These are phyloP conservation scores for Polygonum maritimum DNA, from an alignment of 148 eudicot species.

Conservation along the genomic window DNA sequence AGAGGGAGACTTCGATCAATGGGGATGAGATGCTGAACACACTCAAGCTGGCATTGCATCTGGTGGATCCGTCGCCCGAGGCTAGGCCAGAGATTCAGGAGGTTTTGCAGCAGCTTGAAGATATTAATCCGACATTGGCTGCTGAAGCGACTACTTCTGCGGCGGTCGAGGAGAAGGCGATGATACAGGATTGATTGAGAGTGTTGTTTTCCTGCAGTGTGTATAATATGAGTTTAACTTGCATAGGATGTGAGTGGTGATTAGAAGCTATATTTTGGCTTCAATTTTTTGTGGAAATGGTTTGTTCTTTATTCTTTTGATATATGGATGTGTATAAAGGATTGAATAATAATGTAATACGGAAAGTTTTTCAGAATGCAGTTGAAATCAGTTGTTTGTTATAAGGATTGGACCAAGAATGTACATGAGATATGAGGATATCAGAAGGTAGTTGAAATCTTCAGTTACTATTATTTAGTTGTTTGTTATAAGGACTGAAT, in stretches of 20 bases:
- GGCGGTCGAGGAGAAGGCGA: constrained; percentile 8
- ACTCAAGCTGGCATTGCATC: constrained; percentile 70
- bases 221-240: background rate
- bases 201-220: background rate
- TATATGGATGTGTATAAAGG: background rate
- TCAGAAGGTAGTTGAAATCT: too few species aligned
- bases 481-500: too few species aligned
- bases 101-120: constrained; percentile 65
- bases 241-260: too few species aligned
- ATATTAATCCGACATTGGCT: constrained; percentile 43
- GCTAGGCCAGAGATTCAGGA: constrained; percentile 70
- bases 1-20: constrained; percentile 54
- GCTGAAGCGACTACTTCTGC: background rate
- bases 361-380: too few species aligned
- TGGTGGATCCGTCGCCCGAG: constrained; percentile 71
- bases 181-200: constrained; percentile 1
- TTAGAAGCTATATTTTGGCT: too few species aligned
- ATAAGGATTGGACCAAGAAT: too few species aligned
- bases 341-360: background rate
- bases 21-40: constrained; percentile 86
- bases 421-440: too few species aligned
- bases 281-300: too few species aligned
- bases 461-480: too few species aligned
- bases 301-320: background rate
- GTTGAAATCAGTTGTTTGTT: too few species aligned